Conservation (phyloP, 2,329 filamentous ascomycete species). For the Microdochium bolleyi region DNA sequence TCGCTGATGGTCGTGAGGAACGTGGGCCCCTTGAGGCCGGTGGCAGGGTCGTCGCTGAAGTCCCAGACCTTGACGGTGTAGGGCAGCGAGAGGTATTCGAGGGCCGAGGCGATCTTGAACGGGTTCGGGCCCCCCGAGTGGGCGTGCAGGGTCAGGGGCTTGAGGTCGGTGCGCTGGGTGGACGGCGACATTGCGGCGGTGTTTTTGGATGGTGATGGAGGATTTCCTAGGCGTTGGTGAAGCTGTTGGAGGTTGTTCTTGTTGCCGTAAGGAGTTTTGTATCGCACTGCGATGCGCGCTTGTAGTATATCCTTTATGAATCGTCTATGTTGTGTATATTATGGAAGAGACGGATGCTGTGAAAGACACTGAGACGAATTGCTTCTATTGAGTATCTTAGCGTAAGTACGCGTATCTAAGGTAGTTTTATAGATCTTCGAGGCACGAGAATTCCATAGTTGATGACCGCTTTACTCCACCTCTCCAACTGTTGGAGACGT, state of each 20-base stretch:
- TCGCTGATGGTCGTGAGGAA: constrained; percentile 30
- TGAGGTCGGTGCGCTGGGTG: constrained; percentile 3
- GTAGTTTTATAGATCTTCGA: not conserved
- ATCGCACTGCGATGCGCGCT: not conserved
- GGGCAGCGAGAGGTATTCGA: constrained; percentile 29
- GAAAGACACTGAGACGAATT: not conserved
- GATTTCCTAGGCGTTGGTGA: not conserved
- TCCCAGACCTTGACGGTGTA: constrained; percentile 32
- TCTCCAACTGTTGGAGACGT: not conserved
- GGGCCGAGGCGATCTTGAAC: constrained; percentile 30
- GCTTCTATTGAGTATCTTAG: not conserved
- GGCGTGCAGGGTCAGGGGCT: constrained; percentile 29
- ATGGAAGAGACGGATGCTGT: not conserved
- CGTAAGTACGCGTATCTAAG: no score
- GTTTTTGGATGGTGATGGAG: not conserved
- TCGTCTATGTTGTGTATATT: not conserved
- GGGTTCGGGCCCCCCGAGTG: constrained; percentile 32
- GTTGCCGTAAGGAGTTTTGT: not conserved
- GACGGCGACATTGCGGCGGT: not conserved
- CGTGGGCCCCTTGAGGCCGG: constrained; percentile 24
- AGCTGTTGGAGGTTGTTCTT: not conserved
- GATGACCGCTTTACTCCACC: not conserved
- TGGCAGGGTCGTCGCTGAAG: constrained; percentile 25
- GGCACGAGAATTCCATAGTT: not conserved
- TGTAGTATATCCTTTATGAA: not conserved